A percentile compares a stretch with the other conserved stretches of the same genome.
Conservation (phyloP, 768 basidiomycete genomes). For the Leccinum aurantiacum region DNA sequence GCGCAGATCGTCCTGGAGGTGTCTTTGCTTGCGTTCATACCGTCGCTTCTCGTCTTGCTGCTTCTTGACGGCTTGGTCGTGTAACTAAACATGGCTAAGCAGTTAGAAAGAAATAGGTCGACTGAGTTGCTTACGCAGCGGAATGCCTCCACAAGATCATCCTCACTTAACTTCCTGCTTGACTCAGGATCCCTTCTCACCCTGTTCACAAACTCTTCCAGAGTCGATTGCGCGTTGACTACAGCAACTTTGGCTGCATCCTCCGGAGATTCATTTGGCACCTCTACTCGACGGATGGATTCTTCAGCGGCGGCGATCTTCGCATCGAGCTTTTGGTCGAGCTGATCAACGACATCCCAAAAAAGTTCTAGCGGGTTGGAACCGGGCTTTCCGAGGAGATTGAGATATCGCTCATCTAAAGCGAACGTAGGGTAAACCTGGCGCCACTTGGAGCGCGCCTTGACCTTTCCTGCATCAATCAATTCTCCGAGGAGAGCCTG, state of each 20-base stretch:
- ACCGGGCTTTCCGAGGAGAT: conserved; percentile 89
- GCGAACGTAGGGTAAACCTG: conserved; percentile 76
- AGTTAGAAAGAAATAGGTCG: neutral
- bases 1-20: conserved; percentile 92
- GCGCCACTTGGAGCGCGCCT: conserved; percentile 89
- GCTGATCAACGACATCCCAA: conserved; percentile 87
- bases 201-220: conserved; percentile 59
- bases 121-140: conserved; percentile 50
- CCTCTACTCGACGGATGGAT: conserved; percentile 48
- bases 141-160: conserved; percentile 60
- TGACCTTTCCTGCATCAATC: conserved; percentile 63
- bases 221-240: conserved; percentile 57
- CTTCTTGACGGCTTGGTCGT: conserved; percentile 65
- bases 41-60: conserved; percentile 87
- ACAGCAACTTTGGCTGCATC: conserved; percentile 36
- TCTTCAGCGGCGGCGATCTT: conserved; percentile 70
- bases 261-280: conserved; percentile 30
- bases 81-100: conserved; percentile 52
- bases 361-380: conserved; percentile 95
- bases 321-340: conserved; percentile 82
- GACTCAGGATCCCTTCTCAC: conserved; percentile 59
- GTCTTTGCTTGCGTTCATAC: conserved; percentile 78
- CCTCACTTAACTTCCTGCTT: conserved; percentile 44
- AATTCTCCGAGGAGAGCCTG: conserved; percentile 74
- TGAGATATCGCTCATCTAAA: conserved; percentile 79